Percentiles rank a stretch among this genome's conserved stretches.
These are phyloP conservation scores for Hyparrhenia diplandra DNA, from an alignment of 176 grass and related monocot genomes.

Conservation along the genomic window DNA sequence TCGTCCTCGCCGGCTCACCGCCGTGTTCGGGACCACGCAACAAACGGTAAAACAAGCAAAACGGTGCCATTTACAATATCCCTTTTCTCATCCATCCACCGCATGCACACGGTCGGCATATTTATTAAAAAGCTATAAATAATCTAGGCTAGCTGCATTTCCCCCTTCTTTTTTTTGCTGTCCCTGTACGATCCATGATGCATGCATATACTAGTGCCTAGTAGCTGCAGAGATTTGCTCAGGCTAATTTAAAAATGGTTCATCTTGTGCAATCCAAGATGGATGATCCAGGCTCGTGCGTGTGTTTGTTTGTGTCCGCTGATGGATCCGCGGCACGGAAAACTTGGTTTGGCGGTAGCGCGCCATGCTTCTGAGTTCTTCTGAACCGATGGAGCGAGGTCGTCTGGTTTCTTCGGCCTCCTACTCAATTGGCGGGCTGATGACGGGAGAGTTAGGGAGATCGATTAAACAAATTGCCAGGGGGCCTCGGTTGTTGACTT, in stretches of 20 bases:
- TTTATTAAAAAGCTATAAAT: too few relatives aligned
- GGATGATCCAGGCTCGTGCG: not conserved
- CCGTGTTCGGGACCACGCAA: too few relatives aligned
- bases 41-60: too few relatives aligned
- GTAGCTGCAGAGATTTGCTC: not conserved
- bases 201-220: too few relatives aligned
- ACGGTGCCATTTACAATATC: too few relatives aligned
- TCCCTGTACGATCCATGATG: not conserved
- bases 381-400: not conserved
- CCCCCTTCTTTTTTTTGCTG: not conserved
- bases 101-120: too few relatives aligned
- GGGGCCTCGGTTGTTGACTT: not conserved
- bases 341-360: conserved; percentile 29
- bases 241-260: not conserved
- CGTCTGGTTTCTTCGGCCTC: not conserved
- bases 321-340: conserved; percentile 34
- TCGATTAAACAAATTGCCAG: not conserved
- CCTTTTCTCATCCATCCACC: too few relatives aligned
- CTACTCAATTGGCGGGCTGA: conserved; percentile 16
- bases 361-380: not conserved
- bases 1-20: too few relatives aligned
- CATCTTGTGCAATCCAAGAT: not conserved
- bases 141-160: too few relatives aligned
- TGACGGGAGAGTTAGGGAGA: conserved; percentile 16
- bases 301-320: conserved; percentile 36